Percentiles rank a stretch among this genome's conserved stretches.
These are phyloP conservation scores for Suhomyces coccinellae DNA, from an alignment of 1,139 yeast genomes.

Conservation along the genomic window DNA sequence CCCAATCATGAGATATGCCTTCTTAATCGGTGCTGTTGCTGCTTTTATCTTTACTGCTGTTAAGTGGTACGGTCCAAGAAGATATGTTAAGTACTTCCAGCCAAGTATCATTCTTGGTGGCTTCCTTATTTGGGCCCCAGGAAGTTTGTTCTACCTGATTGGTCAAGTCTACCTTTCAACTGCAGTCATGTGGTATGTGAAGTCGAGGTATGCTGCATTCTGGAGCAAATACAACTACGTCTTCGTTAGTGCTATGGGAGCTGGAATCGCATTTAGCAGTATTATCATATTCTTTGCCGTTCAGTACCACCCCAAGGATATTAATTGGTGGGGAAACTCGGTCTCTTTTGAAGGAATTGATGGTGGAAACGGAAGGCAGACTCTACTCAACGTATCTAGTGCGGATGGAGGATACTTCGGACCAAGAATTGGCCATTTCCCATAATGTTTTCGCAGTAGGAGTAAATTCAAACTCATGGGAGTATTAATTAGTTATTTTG, in stretches of 20 bases:
- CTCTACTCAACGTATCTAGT: constrained; percentile 14
- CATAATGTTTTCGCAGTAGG: not conserved
- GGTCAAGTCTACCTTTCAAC: constrained; percentile 17
- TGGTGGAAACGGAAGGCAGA: constrained; percentile 3
- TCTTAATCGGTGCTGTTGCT: constrained; percentile 34
- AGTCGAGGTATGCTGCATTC: constrained; percentile 18
- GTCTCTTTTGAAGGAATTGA: constrained; percentile 18
- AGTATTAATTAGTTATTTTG: too few relatives aligned
- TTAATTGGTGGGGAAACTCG: constrained; percentile 23
- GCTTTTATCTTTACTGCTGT: constrained; percentile 21
- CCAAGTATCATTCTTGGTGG: constrained; percentile 23
- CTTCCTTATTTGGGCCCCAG: constrained; percentile 18
- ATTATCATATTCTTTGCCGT: constrained; percentile 24
- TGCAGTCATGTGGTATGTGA: constrained; percentile 19
- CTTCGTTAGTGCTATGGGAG: constrained; percentile 20
- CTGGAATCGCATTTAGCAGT: constrained; percentile 22
- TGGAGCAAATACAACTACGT: constrained; percentile 24
- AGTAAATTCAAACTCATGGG: too few relatives aligned
- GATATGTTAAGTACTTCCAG: constrained; percentile 17
- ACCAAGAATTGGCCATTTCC: constrained; percentile 17
- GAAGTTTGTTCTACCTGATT: constrained; percentile 21
- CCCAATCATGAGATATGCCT: constrained; percentile 37
- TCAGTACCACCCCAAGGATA: constrained; percentile 18
- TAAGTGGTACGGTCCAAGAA: constrained; percentile 23
- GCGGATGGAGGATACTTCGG: constrained; percentile 23